Evolutionary conservation across 1,139 yeast genomes (phyloP), one percentile per base, ranked within the genome.

Genomic region (Diutina ranongensis): DNA sequence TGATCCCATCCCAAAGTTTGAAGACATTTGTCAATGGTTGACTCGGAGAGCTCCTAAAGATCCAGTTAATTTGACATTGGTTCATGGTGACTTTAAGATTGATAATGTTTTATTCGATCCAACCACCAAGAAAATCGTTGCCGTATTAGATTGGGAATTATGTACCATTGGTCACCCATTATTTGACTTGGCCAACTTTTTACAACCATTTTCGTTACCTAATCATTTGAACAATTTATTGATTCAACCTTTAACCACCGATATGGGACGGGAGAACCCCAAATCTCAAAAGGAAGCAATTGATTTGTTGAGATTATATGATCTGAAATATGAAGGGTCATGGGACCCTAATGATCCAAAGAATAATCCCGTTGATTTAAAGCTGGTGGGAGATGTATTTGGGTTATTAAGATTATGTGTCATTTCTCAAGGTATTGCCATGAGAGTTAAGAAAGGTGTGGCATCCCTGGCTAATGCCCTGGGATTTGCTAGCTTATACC

Each of bases 41-140:
- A 51, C 63, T 22, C 46, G 53, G 15, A 58, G 62, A 19, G 65
- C 73, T 0, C 79, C 83, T 18, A 53, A 56, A 12, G 85, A 81
- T 50, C 74, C 78, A 0, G 54, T 62, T 2, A 59, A 66, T 8
- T 63, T 69, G 45, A 61, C 74, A 1, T 67, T 80, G 52, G 77
- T 79, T 40, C 86, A 80, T 53, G 86, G 86, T 1, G 86, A 80
- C 58, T 80, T 75, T 63, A 80, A 80, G 55, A 76, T 80, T 44
- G 86, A 80, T 57, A 80, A 80, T 54, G 55, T 80, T 33, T 63
- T 80, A 9, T 79, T 75, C 55, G 76, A 77, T 52, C 73, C 74
- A 7, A 61, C 68, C 1, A 68, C 71, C 44, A 71, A 73, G 19
- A 58, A 61, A 44, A 78, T 79, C 3, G 61, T 72, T 46, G 83